Base-by-base conservation (phyloP, 768 basidiomycete genomes). In the Macrolepiota albuminosa region DNA sequence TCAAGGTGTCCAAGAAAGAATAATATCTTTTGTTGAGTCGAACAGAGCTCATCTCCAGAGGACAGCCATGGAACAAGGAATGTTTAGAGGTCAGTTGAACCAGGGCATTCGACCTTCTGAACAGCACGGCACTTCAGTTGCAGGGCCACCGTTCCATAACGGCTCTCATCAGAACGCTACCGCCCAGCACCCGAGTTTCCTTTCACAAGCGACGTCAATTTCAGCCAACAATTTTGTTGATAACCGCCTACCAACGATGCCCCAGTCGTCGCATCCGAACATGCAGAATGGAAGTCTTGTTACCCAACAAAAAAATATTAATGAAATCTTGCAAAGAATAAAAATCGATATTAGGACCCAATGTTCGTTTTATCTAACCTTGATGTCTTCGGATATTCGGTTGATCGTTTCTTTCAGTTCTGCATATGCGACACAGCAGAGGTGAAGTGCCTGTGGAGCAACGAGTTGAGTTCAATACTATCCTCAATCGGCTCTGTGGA, bases 1-100 rank as follows among this genome's bases (percentile, higher is more conserved):
- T 14, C 78, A 75, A 43, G 77, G 78, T 14, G 69, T 88, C 8
- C 71, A 75, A 6, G 83, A 84, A 24, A 63, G 74, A 50, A 70
- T 83, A 57, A 85, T 91, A 50, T 60, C 71, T 36, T 76, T 83
- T 59, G 81, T 90, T 40, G 89, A 91, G 64, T 63, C 64, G 3
- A 68, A 87, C 64, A 83, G 88, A 58, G 57, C 75, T n/a, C 67
- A 70, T 34, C 64, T 84, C 39, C 81, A 83, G 65, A 72, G 76
- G 51, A 68, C 70, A 26, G 63, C 65, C 2, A 68, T 73, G 50
- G 81, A 81, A 33, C 73, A 77, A 60, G 70, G 68, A 24, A 62
- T 61, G 26, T 80, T 81, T 63, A 68, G 71, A 64, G 60, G 72
- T 61, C 54, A 60, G 57, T 57, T 77, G 42, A 61, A 61, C 33